Evolutionary conservation across 305 asterid genomes (phyloP).

Genomic region (Solanum hybrid): DNA sequence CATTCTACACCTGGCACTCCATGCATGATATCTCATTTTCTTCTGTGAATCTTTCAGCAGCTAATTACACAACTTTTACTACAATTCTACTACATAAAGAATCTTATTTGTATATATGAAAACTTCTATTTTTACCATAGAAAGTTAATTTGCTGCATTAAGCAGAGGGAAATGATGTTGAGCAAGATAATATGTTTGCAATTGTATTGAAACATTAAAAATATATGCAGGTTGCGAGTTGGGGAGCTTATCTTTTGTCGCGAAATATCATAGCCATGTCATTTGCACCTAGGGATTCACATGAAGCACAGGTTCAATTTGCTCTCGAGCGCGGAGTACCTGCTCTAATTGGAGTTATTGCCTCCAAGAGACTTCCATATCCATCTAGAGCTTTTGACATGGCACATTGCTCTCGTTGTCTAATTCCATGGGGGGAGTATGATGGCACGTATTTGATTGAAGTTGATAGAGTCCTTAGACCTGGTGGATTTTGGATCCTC

Average conservation of each 20-base stretch:
- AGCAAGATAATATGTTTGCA: not conserved
- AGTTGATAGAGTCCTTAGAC: conserved; percentile 21
- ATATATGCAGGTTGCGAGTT: conserved; percentile 26
- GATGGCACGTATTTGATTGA: conserved; percentile 21
- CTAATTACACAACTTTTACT: not conserved
- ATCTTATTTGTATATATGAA: not conserved
- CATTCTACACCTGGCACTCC: not conserved
- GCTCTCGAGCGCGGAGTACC: conserved; percentile 32
- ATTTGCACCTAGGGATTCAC: conserved; percentile 31
- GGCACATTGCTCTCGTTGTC: conserved; percentile 32
- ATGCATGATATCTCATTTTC: not conserved
- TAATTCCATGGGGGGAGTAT: conserved; percentile 22
- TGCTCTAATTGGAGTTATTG: conserved; percentile 23
- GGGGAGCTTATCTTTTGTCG: conserved; percentile 22
- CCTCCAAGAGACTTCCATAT: conserved; percentile 20
- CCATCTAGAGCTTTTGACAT: conserved; percentile 30
- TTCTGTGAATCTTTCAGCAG: not conserved
- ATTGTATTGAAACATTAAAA: not conserved
- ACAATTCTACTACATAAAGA: not conserved
- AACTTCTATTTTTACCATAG: not conserved
- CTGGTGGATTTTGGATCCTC: conserved; percentile 27
- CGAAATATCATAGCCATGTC: conserved; percentile 21
- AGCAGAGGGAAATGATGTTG: not conserved
- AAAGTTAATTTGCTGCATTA: not conserved
- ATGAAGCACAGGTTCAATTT: conserved; percentile 33